Evolutionary conservation across 345 rosid genomes (phyloP).

Genomic region (Salix dunnii): DNA sequence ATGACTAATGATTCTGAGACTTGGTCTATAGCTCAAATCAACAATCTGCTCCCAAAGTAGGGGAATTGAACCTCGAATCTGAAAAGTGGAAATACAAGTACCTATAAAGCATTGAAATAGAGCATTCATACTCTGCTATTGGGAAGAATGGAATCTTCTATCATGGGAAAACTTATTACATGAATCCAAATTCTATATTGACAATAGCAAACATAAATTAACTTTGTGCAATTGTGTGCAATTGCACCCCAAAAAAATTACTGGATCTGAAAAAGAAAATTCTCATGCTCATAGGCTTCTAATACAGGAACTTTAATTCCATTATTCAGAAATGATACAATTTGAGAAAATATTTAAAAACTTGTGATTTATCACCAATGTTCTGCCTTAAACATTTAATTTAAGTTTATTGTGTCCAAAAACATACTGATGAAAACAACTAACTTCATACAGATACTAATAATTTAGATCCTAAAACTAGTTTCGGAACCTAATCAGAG

Average conservation of each 20-base stretch:
- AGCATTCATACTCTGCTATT: neutral
- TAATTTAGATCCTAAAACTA: neutral
- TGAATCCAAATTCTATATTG: neutral
- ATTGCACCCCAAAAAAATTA: neutral
- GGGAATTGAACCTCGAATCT: slow-evolving; percentile 96
- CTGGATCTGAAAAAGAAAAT: neutral
- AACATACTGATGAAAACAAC: neutral
- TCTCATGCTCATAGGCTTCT: neutral
- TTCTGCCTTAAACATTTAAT: neutral
- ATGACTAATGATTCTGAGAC: slow-evolving; percentile 55
- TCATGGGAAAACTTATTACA: neutral
- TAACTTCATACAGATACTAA: slow-evolving; percentile 5
- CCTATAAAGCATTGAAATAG: neutral
- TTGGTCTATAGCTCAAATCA: slow-evolving; percentile 93
- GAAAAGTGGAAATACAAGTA: slow-evolving; percentile 22
- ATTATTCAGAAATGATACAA: neutral
- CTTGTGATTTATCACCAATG: neutral
- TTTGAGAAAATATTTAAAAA: neutral
- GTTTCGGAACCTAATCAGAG: slow-evolving; percentile 3
- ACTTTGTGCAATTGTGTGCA: neutral
- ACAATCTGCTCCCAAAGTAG: slow-evolving; percentile 99
- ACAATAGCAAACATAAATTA: neutral
- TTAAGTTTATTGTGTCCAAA: neutral
- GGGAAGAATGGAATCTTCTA: neutral
- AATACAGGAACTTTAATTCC: neutral